Evolutionary conservation across 768 basidiomycete genomes (phyloP).

Genomic region (Scleroderma citrinum): DNA sequence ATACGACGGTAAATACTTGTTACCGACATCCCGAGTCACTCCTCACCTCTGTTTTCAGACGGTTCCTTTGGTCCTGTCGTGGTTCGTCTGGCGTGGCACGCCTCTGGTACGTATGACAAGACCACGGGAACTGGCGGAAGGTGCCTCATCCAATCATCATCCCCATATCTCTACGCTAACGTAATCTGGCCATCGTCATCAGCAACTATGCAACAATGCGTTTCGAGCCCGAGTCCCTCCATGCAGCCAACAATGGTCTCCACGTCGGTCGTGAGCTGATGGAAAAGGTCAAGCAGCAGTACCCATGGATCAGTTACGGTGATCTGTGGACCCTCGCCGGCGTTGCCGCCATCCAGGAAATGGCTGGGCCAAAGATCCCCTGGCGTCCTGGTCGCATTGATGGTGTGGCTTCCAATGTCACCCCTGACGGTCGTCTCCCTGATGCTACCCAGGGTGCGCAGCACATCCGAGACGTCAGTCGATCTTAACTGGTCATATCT

Average conservation of each 20-base stretch:
- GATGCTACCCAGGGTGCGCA: constrained; percentile 80
- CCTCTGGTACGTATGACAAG: constrained; percentile 91
- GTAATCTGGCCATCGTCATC: constrained; percentile 3
- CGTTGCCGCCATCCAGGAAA: constrained; percentile 88
- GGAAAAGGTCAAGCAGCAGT: constrained; percentile 83
- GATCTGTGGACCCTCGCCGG: constrained; percentile 97
- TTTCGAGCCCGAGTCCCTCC: constrained; percentile 81
- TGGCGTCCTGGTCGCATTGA: constrained; percentile 95
- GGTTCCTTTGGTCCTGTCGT: constrained; percentile 86
- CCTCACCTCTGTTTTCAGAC: constrained; percentile 39
- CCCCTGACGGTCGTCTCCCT: constrained; percentile 86
- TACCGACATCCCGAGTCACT: not conserved
- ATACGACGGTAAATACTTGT: constrained; percentile 68
- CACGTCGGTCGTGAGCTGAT: constrained; percentile 74
- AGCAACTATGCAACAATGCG: constrained; percentile 99
- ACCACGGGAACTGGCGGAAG: constrained; percentile 72
- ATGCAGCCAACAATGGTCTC: constrained; percentile 82
- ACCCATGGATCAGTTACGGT: constrained; percentile 92
- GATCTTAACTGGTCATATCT: not conserved
- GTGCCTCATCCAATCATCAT: constrained; percentile 29
- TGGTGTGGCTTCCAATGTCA: constrained; percentile 65
- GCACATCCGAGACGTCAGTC: constrained; percentile 72
- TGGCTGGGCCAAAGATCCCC: constrained; percentile 86
- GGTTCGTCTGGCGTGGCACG: constrained; percentile 90
- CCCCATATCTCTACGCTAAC: constrained; percentile 5